phyloP scores from a whole-genome alignment of 129 eudicot species.

The Chrysanthemum lavandulifolium region DNA sequence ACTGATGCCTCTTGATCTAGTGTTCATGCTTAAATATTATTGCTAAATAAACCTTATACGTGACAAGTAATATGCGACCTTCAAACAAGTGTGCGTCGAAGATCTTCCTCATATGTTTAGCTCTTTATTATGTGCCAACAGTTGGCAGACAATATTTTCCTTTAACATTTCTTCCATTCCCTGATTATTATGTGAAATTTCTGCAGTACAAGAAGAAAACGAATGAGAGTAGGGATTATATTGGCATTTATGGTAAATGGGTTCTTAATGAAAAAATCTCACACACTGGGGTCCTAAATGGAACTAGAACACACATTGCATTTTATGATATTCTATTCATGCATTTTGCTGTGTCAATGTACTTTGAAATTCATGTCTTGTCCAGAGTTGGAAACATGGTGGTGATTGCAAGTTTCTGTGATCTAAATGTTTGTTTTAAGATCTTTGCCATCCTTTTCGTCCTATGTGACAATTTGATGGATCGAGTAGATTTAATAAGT shows the following conservation, averaged over 20 bases:
- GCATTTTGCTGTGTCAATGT: background rate
- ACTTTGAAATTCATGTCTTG: conserved; percentile 11
- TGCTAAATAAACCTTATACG: background rate
- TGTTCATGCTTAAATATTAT: background rate
- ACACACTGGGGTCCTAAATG: no score
- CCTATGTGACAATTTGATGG: background rate
- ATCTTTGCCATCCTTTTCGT: background rate
- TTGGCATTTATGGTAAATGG: background rate
- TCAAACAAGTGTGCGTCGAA: background rate
- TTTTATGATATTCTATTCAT: no score
- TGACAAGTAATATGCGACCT: background rate
- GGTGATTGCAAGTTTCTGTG: background rate
- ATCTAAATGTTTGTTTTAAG: background rate
- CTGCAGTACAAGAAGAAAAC: background rate
- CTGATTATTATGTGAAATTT: background rate
- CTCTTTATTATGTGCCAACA: background rate
- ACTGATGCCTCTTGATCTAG: conserved; percentile 6
- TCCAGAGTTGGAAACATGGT: background rate
- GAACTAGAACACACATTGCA: no score
- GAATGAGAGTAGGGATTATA: conserved; percentile 1
- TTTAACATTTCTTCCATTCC: background rate
- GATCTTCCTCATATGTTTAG: background rate
- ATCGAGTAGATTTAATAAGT: background rate
- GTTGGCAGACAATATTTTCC: background rate
- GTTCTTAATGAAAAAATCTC: no score